Base-by-base conservation (phyloP, 345 rosid genomes). In the Trapa bicornis region DNA sequence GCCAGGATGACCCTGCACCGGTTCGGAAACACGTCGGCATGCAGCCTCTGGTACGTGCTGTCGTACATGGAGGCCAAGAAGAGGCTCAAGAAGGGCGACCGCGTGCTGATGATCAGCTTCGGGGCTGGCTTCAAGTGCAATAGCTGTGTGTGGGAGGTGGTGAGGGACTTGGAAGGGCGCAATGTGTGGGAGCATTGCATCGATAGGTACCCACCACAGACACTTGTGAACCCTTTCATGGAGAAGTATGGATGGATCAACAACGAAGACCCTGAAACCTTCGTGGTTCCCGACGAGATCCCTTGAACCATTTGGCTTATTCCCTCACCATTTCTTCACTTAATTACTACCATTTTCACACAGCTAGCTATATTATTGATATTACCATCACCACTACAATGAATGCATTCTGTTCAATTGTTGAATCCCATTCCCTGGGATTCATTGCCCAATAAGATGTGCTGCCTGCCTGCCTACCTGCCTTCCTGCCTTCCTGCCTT, bases 41-140 rank as follows among this genome's bases (percentile, higher is more conserved):
- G 92, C 61, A 90, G 98, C 68, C 79, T 93, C 14, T 94, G 99
- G 99, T 94, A 94, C 66, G 99, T 94, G 17, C 73, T 94, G 58
- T 88, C 76, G 1, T 93, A 93, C 75, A 86, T 93, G 97, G 96
- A 85, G 43, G 99, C 95, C 0, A 93, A 93, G 73, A 81, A 72
- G 81, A 78, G 99, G 72, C 54, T 94, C 33, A 91, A 84, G 73
- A 89, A 76, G 68, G 91, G 97, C 29, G 95, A 91, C 33, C 80
- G 83, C 64, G 81, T 89, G 45, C 74, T 85, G 68, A 87, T 83
- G 95, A 66, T 88, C 41, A 83, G 89, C 67, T 88, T 88, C 22
- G 91, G 95, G 14, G 91, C 89, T 22, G 95, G 95, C 4, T 88
- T 88, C 74, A 88, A 88, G 68, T 88, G 95, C 74, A 88, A 88